Base-by-base conservation (phyloP, 495 filamentous ascomycete genomes). In the Penicillium coprophilum region DNA sequence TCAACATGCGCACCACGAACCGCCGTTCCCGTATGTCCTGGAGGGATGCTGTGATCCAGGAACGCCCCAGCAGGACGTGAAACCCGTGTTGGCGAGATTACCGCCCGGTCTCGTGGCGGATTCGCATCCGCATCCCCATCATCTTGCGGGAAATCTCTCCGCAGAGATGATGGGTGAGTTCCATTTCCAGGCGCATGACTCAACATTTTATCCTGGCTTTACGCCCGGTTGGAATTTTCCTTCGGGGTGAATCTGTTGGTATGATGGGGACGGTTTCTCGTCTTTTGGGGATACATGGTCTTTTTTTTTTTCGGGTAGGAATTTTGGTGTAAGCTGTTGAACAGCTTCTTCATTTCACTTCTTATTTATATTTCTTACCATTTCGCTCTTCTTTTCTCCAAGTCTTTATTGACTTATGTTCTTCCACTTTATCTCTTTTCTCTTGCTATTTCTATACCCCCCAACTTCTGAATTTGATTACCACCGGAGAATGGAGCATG, bases 151-250 rank as follows among this genome's bases (percentile, higher is more conserved):
- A 6, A 59, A 51, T 15, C 34, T 75, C 23, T 41, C 72, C n/a
- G 52, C 55, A 46, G 66, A 69, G 32, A 59, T 73, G 53, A 47
- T 71, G n/a, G 46, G 50, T 15, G 58, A 71, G 15, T 75, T 69
- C 53, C 63, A 55, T 8, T 63, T 71, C 10, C 62, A 64, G 23
- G 24, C 62, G 1, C 61, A 65, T n/a, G 69, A 71, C 6, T 45
- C 64, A 6, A 49, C 63, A 11, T 60, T 65, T 32, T 73, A 71
- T 34, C 60, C 58, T 44, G 54, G 63, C 8, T 60, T 71, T 47
- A 50, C 69, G 12, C 50, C 72, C 20, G 61, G 58, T 19, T 75
- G 72, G 72, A 57, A 55, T 36, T 75, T 71, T 46, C 66, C 69
- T 6, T 66, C 65, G 38, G 64, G 62, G 38, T 71, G 64, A 58